A percentile compares a stretch with the other conserved stretches of the same genome.
Evolutionary conservation across 73 alveolate species (phyloP).

Genomic region (Tetrahymena elliotti): DNA sequence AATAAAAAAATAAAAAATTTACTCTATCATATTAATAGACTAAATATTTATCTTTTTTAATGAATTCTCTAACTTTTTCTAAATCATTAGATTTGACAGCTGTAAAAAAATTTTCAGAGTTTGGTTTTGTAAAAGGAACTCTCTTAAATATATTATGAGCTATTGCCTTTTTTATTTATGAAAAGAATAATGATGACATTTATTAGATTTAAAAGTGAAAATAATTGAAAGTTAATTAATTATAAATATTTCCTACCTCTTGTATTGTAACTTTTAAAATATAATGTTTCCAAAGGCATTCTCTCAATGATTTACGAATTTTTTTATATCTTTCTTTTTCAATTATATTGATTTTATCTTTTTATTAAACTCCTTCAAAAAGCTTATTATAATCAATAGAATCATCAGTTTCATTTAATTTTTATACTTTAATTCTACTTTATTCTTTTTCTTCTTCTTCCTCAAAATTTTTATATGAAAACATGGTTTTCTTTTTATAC

Average conservation of each 20-base stretch:
- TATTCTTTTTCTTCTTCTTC: not conserved
- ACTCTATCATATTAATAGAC: not conserved
- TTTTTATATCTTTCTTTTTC: not conserved
- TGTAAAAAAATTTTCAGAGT: not conserved
- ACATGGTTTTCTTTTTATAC: not conserved
- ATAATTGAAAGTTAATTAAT: too few species aligned
- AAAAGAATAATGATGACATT: not conserved
- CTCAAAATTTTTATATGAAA: not conserved
- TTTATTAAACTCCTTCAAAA: not conserved
- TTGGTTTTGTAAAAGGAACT: not conserved
- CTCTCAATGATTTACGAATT: not conserved
- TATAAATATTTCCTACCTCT: not conserved
- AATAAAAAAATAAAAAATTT: not conserved
- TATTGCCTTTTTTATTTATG: not conserved
- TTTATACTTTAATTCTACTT: not conserved
- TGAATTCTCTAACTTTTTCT: not conserved
- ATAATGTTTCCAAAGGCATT: not conserved
- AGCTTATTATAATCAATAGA: not conserved
- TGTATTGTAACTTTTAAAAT: not conserved
- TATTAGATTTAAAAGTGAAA: not conserved
- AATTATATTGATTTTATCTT: not conserved
- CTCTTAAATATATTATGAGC: not conserved
- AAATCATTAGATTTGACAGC: not conserved
- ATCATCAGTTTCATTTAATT: not conserved
- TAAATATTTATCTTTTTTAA: not conserved